Conservation (phyloP, 2,329 filamentous ascomycete species). For the Drechslera avenae region DNA sequence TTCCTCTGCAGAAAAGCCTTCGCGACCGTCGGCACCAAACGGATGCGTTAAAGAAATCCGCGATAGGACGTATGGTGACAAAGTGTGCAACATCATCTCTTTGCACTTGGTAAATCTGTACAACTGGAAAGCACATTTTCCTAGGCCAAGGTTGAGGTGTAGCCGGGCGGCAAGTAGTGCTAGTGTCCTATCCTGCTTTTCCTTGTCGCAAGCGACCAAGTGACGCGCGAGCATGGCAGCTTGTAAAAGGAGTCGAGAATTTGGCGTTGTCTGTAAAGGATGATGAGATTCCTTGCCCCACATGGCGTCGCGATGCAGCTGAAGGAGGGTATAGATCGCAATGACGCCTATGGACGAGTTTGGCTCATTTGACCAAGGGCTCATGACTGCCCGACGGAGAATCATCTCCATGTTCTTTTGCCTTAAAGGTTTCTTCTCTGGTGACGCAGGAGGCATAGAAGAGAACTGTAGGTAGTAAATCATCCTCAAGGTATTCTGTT, state of each 20-base stretch:
- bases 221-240: constrained; percentile 36
- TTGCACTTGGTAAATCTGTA: constrained; percentile 37
- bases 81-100: constrained; percentile 43
- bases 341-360: constrained; percentile 26
- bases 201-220: constrained; percentile 28
- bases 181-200: constrained; percentile 35
- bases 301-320: constrained; percentile 22
- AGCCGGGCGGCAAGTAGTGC: constrained; percentile 41
- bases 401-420: not conserved
- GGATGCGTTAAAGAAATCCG: constrained; percentile 43
- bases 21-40: constrained; percentile 36
- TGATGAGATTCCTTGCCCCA: not conserved
- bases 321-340: constrained; percentile 30
- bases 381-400: not conserved
- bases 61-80: constrained; percentile 38
- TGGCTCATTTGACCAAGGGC: not conserved
- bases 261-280: constrained; percentile 8
- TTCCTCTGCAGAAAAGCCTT: constrained; percentile 35
- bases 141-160: constrained; percentile 40
- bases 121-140: constrained; percentile 36
- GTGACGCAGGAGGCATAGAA: not conserved
- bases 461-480: constrained; percentile 35
- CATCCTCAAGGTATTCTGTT: constrained; percentile 34
- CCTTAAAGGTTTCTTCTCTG: not conserved
- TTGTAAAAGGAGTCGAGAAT: constrained; percentile 33